These are phyloP conservation scores for Aspergillus nanangensis DNA, from an alignment of 495 filamentous ascomycete species.

Conservation along the genomic window DNA sequence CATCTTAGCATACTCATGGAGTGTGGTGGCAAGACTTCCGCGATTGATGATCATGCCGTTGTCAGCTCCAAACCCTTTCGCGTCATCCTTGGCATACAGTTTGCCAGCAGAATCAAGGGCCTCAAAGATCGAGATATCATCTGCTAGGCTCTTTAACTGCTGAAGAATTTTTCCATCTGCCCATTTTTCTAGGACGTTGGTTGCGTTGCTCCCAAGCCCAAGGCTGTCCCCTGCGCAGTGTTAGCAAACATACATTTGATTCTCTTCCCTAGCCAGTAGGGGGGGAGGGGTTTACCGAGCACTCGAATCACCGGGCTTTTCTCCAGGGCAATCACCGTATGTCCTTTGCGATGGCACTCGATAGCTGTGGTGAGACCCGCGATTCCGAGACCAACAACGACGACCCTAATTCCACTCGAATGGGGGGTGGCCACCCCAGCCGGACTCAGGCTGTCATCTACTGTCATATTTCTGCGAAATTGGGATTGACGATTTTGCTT, in stretches of 20 bases:
- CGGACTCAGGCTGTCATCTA: too few species aligned
- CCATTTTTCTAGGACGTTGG: too few species aligned
- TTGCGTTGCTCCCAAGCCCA: too few species aligned
- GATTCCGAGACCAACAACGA: constrained; percentile 37
- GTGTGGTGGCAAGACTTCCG: constrained; percentile 46
- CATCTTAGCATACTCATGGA: constrained; percentile 35
- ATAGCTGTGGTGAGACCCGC: constrained; percentile 58
- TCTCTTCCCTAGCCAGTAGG: not conserved
- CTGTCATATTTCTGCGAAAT: too few species aligned
- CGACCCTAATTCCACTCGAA: too few species aligned
- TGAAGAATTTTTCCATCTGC: too few species aligned
- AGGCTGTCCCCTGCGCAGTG: constrained; percentile 53
- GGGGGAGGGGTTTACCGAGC: not conserved
- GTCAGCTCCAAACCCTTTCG: not conserved
- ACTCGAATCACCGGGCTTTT: constrained; percentile 48
- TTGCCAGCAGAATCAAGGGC: too few species aligned
- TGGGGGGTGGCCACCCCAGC: too few species aligned
- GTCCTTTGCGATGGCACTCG: constrained; percentile 59
- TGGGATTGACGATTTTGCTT: too few species aligned
- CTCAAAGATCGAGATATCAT: too few species aligned
- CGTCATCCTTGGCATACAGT: constrained; percentile 30
- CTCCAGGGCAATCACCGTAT: constrained; percentile 54
- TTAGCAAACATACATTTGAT: not conserved
- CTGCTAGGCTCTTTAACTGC: too few species aligned
- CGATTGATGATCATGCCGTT: constrained; percentile 24